Evolutionary conservation across 176 grass and related monocot species (phyloP), one percentile per base, ranked within the genome.

Genomic region (Hyparrhenia diplandra): DNA sequence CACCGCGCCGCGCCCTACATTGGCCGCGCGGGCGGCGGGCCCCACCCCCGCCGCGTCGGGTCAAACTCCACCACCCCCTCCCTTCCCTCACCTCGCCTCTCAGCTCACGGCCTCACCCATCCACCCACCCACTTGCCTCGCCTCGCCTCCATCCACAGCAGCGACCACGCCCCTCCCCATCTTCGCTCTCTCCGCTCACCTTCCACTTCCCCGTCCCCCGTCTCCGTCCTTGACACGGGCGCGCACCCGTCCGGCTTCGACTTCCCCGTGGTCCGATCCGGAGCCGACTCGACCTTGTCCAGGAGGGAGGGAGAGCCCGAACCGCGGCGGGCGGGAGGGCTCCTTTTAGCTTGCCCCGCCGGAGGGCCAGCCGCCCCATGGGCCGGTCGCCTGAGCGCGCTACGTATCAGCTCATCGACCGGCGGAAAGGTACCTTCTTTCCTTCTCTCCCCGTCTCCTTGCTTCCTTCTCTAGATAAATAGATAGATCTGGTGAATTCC

Each of bases 11-110:
- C 35, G 8, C 47, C 65, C 35, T 37, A 43, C 68, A 69, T 25
- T 27, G 39, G 6, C 68, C 40, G 41, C 16, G 76, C 34, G 63
- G n/a, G n/a, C n/a, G 75, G 76, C 34, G 73, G 75, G 81, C 12
- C 81, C 86, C 81, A 79, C 68, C 47, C 75, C 49, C 32, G 69
- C 63, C 76, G 52, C 70, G 82, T 54, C 87, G 64, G 87, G 87
- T 89, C 87, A 89, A 89, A 74, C 89, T 75, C 64, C 85, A 80
- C 82, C 73, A 75, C 34, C 64, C 67, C 77, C 7, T 36, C 73
- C 54, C 76, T n/a, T 25, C 2, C 61, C 76, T 64, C 58, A 28
- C 54, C 75, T 77, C 75, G 11, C 73, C 54, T 58, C 54, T 11
- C 21, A 24, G 60, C 41, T 76, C 74, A 74, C 74, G 58, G 57